Evolutionary conservation across 1,139 yeast genomes (phyloP).

Genomic region (Taphrina confusa): DNA sequence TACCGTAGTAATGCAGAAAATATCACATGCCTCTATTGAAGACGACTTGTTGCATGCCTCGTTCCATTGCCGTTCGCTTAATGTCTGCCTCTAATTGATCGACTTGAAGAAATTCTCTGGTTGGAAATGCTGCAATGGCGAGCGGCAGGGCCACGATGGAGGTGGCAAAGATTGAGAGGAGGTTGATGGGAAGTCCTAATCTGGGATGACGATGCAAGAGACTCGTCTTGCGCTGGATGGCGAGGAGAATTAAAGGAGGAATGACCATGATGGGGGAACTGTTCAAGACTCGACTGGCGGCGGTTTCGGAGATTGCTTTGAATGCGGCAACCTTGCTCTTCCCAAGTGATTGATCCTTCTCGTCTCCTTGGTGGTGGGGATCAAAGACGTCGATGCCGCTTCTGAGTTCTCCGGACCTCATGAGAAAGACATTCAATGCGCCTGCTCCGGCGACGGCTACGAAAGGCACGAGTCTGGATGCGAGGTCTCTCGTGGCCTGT

Average conservation of each 20-base stretch:
- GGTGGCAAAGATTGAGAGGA: slow-evolving; percentile 81
- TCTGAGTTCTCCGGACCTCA: slow-evolving; percentile 91
- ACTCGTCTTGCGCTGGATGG: slow-evolving; percentile 68
- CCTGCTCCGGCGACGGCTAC: slow-evolving; percentile 99
- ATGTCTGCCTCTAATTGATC: slow-evolving; percentile 9
- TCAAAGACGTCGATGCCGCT: slow-evolving; percentile 73
- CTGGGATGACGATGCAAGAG: slow-evolving; percentile 35
- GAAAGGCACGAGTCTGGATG: slow-evolving; percentile 89
- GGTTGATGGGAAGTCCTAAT: slow-evolving; percentile 67
- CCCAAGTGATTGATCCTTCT: slow-evolving; percentile 60
- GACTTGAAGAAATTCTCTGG: slow-evolving; percentile 8
- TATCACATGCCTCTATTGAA: slow-evolving; percentile 30
- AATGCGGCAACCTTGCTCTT: slow-evolving; percentile 81
- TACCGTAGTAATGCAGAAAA: neutral
- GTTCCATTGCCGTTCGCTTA: neutral
- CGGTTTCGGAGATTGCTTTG: slow-evolving; percentile 95
- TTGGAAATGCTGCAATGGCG: slow-evolving; percentile 91
- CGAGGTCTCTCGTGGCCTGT: slow-evolving; percentile 57
- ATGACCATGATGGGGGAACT: slow-evolving; percentile 97
- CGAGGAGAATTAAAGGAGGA: slow-evolving; percentile 81
- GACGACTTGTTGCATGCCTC: slow-evolving; percentile 6
- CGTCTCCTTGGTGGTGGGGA: slow-evolving; percentile 53
- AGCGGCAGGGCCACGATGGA: slow-evolving; percentile 87
- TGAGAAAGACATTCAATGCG: slow-evolving; percentile 84
- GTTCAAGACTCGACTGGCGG: slow-evolving; percentile 87